phyloP scores from a whole-genome alignment of 1,284 basidiomycete genomes.

The Sanghuangporus baumii region DNA sequence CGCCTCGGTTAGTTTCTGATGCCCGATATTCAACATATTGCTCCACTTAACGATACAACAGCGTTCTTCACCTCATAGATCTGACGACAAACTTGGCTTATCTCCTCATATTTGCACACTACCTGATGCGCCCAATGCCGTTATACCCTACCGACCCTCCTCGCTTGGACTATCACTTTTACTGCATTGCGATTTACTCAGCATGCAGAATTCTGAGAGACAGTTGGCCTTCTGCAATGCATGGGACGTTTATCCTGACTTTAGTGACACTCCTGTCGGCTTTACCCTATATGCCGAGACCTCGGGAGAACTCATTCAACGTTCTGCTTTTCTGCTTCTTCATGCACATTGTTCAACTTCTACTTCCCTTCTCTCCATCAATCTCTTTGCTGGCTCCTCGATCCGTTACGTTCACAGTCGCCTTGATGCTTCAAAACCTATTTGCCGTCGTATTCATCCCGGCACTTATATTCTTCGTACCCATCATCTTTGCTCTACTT shows the following conservation, averaged over 20 bases:
- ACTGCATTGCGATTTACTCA: constrained; percentile 11
- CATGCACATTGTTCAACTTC: constrained; percentile 38
- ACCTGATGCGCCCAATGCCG: constrained; percentile 2
- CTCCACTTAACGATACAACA: not conserved
- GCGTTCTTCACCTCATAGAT: constrained; percentile 13
- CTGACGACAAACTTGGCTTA: constrained; percentile 4
- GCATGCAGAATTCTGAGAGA: constrained; percentile 7
- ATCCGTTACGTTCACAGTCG: constrained; percentile 36
- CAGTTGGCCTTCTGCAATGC: constrained; percentile 17
- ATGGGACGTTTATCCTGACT: constrained; percentile 26
- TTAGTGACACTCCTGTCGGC: constrained; percentile 29
- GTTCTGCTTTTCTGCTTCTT: constrained; percentile 36
- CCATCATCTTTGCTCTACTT: constrained; percentile 36
- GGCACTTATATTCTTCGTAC: constrained; percentile 41
- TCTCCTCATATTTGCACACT: constrained; percentile 2
- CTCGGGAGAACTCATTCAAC: constrained; percentile 33
- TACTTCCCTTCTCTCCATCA: constrained; percentile 37
- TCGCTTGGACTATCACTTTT: constrained; percentile 1
- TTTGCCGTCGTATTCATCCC: constrained; percentile 35
- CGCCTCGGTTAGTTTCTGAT: constrained; percentile 10
- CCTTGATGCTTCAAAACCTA: constrained; percentile 34
- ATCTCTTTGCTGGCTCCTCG: constrained; percentile 37
- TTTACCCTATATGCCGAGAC: constrained; percentile 32
- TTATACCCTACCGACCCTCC: not conserved
- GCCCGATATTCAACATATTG: not conserved